Evolutionary conservation across 1,284 basidiomycete species (phyloP).

Genomic region (Rhizopogon parksii): DNA sequence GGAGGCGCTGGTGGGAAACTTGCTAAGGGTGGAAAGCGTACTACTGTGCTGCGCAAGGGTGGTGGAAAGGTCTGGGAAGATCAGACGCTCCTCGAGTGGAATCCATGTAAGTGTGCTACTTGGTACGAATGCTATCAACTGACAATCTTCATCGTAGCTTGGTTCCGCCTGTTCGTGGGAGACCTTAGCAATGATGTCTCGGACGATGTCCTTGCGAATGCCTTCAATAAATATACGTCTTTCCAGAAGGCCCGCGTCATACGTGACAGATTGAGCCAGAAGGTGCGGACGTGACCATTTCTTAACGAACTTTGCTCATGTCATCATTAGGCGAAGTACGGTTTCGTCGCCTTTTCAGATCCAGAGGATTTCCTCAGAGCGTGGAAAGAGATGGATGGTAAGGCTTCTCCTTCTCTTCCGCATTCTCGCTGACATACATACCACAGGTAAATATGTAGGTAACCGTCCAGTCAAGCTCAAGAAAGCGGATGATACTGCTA

Average conservation of each 20-base stretch:
- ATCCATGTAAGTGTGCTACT: slow-evolving; percentile 67
- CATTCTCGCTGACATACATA: slow-evolving; percentile 7
- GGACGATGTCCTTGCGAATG: slow-evolving; percentile 87
- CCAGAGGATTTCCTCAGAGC: slow-evolving; percentile 97
- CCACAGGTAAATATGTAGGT: slow-evolving; percentile 85
- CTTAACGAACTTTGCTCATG: slow-evolving; percentile 6
- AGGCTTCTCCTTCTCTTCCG: slow-evolving; percentile 22
- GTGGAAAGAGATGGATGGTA: slow-evolving; percentile 99
- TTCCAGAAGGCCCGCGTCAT: slow-evolving; percentile 96
- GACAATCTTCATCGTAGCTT: slow-evolving; percentile 48
- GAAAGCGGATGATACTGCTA: slow-evolving; percentile 77
- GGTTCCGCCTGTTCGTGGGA: slow-evolving; percentile 97
- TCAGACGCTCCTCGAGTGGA: slow-evolving; percentile 95
- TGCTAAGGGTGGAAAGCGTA: slow-evolving; percentile 86
- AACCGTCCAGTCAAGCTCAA: slow-evolving; percentile 90
- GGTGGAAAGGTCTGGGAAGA: slow-evolving; percentile 98
- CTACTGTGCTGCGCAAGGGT: slow-evolving; percentile 91
- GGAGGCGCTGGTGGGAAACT: slow-evolving; percentile 78
- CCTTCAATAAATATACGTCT: slow-evolving; percentile 88
- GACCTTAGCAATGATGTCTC: slow-evolving; percentile 98
- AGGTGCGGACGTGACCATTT: slow-evolving; percentile 40
- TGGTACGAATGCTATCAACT: slow-evolving; percentile 4
- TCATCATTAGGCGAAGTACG: slow-evolving; percentile 78
- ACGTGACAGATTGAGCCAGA: slow-evolving; percentile 83
- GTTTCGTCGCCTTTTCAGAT: slow-evolving; percentile 96